Conservation (phyloP, 2,329 filamentous ascomycete genomes). For the Ambrosiella cleistominuta region DNA sequence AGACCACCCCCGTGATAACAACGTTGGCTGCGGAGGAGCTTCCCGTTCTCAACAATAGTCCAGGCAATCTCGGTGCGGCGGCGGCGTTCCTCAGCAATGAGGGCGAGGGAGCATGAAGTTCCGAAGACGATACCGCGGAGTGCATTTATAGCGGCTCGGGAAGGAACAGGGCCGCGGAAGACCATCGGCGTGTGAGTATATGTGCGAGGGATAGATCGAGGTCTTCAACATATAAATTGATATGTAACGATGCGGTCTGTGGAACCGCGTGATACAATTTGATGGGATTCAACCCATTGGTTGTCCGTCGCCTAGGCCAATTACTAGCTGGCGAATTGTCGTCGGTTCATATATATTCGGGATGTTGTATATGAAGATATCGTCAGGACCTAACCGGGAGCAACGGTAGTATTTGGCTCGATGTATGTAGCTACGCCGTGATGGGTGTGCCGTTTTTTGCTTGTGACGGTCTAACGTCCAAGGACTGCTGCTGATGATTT, state of each 20-base stretch:
- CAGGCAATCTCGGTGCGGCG: constrained; percentile 34
- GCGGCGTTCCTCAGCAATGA: constrained; percentile 38
- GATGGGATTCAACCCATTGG: too few species aligned
- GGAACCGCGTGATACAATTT: too few species aligned
- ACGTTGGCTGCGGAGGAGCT: constrained; percentile 12
- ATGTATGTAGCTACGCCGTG: too few species aligned
- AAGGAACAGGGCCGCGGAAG: constrained; percentile 31
- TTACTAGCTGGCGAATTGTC: too few species aligned
- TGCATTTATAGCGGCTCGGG: constrained; percentile 36
- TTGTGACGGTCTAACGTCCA: too few species aligned
- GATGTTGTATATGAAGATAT: not conserved
- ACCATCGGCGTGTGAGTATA: constrained; percentile 22
- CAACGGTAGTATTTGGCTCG: not conserved
- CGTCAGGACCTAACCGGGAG: not conserved
- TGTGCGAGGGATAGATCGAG: not conserved
- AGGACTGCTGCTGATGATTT: too few species aligned
- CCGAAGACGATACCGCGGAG: constrained; percentile 38
- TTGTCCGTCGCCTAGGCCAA: too few species aligned
- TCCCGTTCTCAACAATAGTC: constrained; percentile 32
- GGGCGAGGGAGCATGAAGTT: constrained; percentile 37
- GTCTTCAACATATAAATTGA: not conserved
- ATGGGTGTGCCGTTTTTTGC: too few species aligned
- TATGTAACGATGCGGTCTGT: too few species aligned
- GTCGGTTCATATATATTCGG: not conserved
- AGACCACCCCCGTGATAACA: constrained; percentile 13